phyloP scores from a whole-genome alignment of 768 basidiomycete species.

The Astraeus odoratus region DNA sequence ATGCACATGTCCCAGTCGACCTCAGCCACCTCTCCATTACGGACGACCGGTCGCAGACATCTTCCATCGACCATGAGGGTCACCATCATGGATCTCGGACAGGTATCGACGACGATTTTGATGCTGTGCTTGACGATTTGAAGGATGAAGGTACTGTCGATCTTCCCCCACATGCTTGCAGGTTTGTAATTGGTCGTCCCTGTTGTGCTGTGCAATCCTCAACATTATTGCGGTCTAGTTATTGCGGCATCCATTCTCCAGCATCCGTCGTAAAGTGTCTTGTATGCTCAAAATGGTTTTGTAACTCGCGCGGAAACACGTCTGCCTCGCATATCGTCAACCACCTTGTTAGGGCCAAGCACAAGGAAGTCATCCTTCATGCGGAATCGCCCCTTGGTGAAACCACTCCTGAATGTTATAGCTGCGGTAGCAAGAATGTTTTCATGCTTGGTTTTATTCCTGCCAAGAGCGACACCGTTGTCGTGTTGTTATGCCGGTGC shows the following conservation, averaged over 20 bases:
- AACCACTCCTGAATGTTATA: slow-evolving; percentile 98
- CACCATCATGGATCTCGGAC: slow-evolving; percentile 26
- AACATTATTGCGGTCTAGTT: slow-evolving; percentile 51
- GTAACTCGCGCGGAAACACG: slow-evolving; percentile 96
- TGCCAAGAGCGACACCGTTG: slow-evolving; percentile 97
- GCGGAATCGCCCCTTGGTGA: slow-evolving; percentile 94
- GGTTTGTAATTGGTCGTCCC: slow-evolving; percentile 40
- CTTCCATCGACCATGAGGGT: slow-evolving; percentile 33
- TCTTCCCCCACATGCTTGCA: slow-evolving; percentile 92
- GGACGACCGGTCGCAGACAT: slow-evolving; percentile 48
- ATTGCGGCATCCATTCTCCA: slow-evolving; percentile 97
- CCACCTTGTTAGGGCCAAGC: slow-evolving; percentile 97
- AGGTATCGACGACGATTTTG: slow-evolving; percentile 75
- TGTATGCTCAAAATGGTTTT: slow-evolving; percentile 93
- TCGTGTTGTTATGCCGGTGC: slow-evolving; percentile 92
- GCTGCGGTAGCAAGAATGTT: slow-evolving; percentile 98
- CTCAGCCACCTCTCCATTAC: slow-evolving; percentile 59
- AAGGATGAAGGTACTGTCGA: slow-evolving; percentile 77
- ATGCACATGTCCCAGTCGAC: slow-evolving; percentile 51
- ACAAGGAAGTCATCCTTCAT: slow-evolving; percentile 97
- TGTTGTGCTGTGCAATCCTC: slow-evolving; percentile 4
- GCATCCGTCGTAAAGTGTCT: slow-evolving; percentile 96
- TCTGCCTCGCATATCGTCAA: slow-evolving; percentile 99
- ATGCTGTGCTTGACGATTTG: slow-evolving; percentile 82
- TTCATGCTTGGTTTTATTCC: slow-evolving; percentile 99